Percentiles rank a stretch among this genome's conserved stretches.
These are phyloP conservation scores for Monosporascus sp. DNA, from an alignment of 2,329 filamentous ascomycete species.

Conservation along the genomic window DNA sequence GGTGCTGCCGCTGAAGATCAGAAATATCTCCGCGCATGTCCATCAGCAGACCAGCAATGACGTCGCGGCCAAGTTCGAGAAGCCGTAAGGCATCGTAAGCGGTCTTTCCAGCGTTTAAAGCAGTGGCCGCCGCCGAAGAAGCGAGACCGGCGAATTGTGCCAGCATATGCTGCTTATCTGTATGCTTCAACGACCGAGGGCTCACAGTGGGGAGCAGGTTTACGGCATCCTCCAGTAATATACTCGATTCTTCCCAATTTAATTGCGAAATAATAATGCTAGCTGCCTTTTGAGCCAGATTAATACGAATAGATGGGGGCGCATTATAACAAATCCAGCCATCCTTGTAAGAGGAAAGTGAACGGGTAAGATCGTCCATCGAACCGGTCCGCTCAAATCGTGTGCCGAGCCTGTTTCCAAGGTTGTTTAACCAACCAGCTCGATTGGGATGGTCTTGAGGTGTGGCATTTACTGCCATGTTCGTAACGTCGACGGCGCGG, in stretches of 20 bases:
- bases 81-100: slow-evolving; percentile 9
- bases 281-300: too few species aligned
- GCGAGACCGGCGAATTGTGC: slow-evolving; percentile 5
- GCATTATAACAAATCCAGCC: too few species aligned
- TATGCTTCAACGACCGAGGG: slow-evolving; percentile 6
- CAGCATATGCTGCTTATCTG: slow-evolving; percentile 11
- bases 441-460: too few species aligned
- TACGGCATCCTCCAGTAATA: slow-evolving; percentile 2
- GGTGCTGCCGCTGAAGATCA: neutral
- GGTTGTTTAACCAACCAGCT: too few species aligned
- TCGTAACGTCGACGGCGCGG: too few species aligned
- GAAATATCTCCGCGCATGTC: slow-evolving; percentile 2
- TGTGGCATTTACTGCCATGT: too few species aligned
- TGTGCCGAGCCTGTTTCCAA: too few species aligned
- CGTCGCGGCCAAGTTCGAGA: slow-evolving; percentile 22
- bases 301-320: too few species aligned
- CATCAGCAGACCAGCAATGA: slow-evolving; percentile 15
- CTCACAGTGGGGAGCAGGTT: slow-evolving; percentile 3
- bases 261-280: too few species aligned
- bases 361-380: too few species aligned
- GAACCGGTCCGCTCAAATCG: too few species aligned
- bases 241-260: neutral
- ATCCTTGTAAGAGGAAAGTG: too few species aligned
- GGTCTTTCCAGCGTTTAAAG: slow-evolving; percentile 8
- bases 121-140: slow-evolving; percentile 2